A percentile compares a stretch with the other conserved stretches of the same genome.
phyloP scores from a whole-genome alignment of 805 yeast species.

The Yamadazyma laniorum region DNA sequence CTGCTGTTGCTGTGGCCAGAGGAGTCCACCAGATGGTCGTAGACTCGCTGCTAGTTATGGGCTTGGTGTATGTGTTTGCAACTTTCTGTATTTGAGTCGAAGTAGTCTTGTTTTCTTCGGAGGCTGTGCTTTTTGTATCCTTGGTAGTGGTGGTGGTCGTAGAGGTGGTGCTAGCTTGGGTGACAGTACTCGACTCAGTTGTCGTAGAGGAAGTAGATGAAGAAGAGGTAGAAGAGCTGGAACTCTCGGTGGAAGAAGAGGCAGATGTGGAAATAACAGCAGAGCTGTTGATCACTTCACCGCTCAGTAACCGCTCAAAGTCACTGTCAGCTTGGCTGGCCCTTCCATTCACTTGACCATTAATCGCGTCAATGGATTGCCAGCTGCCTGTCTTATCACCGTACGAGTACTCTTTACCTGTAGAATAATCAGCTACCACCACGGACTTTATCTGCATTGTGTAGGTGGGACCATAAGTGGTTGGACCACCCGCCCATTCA shows the following conservation, averaged over 20 bases:
- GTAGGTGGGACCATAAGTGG: slow-evolving; percentile 71
- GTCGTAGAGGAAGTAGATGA: slow-evolving; percentile 4
- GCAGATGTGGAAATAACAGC: not conserved
- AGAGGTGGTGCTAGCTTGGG: slow-evolving; percentile 3
- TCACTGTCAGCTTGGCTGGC: slow-evolving; percentile 37
- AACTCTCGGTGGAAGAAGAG: slow-evolving; percentile 2
- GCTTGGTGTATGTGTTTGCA: not conserved
- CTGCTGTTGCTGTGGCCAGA: too few species aligned
- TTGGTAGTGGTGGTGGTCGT: slow-evolving; percentile 1
- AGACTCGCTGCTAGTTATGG: not conserved
- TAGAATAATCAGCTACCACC: slow-evolving; percentile 66
- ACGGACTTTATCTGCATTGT: slow-evolving; percentile 60
- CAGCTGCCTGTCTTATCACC: slow-evolving; percentile 56
- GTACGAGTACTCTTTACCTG: slow-evolving; percentile 59
- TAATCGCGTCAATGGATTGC: slow-evolving; percentile 55
- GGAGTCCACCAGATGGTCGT: slow-evolving; percentile 11
- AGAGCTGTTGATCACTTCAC: slow-evolving; percentile 15
- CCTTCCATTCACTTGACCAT: slow-evolving; percentile 65
- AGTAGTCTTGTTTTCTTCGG: not conserved
- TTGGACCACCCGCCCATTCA: slow-evolving; percentile 78
- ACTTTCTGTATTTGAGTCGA: not conserved
- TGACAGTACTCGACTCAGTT: not conserved
- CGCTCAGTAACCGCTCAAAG: slow-evolving; percentile 31
- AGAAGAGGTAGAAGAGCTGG: slow-evolving; percentile 4
- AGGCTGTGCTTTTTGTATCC: not conserved